Conservation (phyloP, 345 rosid genomes). For the Balakata baccata region DNA sequence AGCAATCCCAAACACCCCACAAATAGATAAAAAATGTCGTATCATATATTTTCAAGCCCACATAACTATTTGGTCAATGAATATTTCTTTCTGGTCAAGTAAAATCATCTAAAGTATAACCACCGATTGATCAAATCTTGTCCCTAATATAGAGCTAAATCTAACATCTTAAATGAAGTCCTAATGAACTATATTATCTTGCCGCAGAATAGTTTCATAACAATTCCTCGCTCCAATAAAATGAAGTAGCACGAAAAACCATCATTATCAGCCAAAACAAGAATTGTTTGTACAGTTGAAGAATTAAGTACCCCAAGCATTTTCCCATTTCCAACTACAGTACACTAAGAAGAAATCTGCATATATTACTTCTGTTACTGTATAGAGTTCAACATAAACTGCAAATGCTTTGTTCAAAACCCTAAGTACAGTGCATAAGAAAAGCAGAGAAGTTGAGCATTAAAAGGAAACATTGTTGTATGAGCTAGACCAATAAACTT, state of each 20-base stretch:
- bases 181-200: neutral
- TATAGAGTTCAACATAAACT: neutral
- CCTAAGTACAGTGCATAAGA: neutral
- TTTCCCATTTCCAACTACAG: neutral
- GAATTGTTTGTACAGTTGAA: neutral
- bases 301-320: neutral
- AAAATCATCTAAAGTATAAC: neutral
- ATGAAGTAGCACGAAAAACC: neutral
- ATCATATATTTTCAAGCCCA: neutral
- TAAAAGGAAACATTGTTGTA: neutral
- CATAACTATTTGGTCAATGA: neutral
- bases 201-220: neutral
- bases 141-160: neutral
- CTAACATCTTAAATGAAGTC: neutral
- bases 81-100: neutral
- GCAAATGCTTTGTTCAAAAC: neutral
- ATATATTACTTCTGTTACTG: neutral
- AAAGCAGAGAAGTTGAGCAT: neutral
- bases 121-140: neutral
- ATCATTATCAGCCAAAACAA: neutral
- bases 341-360: neutral
- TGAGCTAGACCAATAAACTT: neutral
- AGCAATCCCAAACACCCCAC: too few species aligned
- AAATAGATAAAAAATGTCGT: neutral
- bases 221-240: neutral